phyloP scores from a whole-genome alignment of 208 protist genomes.

The Leishmania tarentolae region DNA sequence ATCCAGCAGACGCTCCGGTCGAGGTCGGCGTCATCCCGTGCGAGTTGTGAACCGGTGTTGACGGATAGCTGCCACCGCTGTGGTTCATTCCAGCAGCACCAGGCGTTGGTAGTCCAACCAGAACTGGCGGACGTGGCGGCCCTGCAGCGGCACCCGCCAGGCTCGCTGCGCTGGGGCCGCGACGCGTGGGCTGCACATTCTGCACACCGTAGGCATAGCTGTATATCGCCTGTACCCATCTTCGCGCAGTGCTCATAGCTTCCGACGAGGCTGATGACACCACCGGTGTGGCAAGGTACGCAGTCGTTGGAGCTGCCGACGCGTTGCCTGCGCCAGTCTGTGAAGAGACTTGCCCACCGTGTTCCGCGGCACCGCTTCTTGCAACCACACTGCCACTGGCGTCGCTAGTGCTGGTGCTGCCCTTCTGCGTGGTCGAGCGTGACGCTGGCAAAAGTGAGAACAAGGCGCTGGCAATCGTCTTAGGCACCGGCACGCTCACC shows the following conservation, averaged over 20 bases:
- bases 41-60: slow-evolving; percentile 3
- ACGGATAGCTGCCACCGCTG: slow-evolving; percentile 8
- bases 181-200: neutral
- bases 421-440: neutral
- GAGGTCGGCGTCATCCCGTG: slow-evolving; percentile 13
- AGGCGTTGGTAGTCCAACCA: neutral
- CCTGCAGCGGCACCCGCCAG: neutral
- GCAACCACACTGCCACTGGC: neutral
- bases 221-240: slow-evolving; percentile 55
- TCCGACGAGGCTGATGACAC: slow-evolving; percentile 30
- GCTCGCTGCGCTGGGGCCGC: slow-evolving; percentile 5
- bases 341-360: neutral
- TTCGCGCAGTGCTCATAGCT: slow-evolving; percentile 40
- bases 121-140: neutral
- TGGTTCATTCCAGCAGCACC: neutral
- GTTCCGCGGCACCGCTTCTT: neutral
- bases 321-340: neutral
- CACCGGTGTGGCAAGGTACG: slow-evolving; percentile 54
- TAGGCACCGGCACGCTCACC: slow-evolving; percentile 8
- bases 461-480: slow-evolving; percentile 28
- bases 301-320: neutral
- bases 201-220: slow-evolving; percentile 53
- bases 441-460: slow-evolving; percentile 30
- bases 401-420: neutral
- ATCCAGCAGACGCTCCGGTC: neutral